phyloP scores from a whole-genome alignment of 108 stramenopile genomes.

The Skeletonema grethae region DNA sequence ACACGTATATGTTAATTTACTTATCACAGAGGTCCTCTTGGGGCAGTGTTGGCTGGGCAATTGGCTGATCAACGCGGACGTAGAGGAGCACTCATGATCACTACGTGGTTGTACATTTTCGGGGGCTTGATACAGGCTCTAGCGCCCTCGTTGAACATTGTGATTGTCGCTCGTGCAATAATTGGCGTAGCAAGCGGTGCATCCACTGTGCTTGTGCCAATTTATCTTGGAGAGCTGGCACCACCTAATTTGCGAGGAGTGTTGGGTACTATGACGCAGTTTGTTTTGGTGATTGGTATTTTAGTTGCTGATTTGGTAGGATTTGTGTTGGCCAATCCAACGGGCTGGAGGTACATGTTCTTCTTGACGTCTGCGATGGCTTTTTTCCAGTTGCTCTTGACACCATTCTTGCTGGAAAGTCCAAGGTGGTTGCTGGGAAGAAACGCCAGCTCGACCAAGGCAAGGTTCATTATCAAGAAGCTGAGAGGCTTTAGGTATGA shows the following conservation, averaged over 20 bases:
- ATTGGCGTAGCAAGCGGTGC: constrained; percentile 93
- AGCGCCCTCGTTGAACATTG: constrained; percentile 70
- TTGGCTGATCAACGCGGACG: constrained; percentile 79
- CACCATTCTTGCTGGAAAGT: constrained; percentile 89
- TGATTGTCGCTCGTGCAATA: constrained; percentile 85
- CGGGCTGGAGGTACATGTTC: constrained; percentile 85
- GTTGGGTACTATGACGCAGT: constrained; percentile 96
- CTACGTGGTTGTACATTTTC: constrained; percentile 77
- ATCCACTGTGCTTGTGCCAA: constrained; percentile 89
- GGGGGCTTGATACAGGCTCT: constrained; percentile 76
- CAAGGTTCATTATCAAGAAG: constrained; percentile 89
- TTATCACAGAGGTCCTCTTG: constrained; percentile 63
- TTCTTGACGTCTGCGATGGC: constrained; percentile 74
- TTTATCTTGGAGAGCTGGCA: constrained; percentile 93
- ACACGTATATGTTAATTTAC: neutral
- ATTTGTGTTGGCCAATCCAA: constrained; percentile 74
- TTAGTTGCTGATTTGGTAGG: constrained; percentile 83
- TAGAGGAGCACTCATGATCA: constrained; percentile 74
- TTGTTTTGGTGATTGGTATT: constrained; percentile 94
- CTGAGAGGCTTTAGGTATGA: constrained; percentile 91
- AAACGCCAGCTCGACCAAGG: constrained; percentile 78
- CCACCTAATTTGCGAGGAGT: constrained; percentile 93
- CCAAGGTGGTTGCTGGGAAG: constrained; percentile 87
- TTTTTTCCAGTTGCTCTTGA: constrained; percentile 71
- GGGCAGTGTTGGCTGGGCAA: constrained; percentile 58